Conservation (phyloP, 768 basidiomycete species). For the Tylopilus rubrobrunneus region DNA sequence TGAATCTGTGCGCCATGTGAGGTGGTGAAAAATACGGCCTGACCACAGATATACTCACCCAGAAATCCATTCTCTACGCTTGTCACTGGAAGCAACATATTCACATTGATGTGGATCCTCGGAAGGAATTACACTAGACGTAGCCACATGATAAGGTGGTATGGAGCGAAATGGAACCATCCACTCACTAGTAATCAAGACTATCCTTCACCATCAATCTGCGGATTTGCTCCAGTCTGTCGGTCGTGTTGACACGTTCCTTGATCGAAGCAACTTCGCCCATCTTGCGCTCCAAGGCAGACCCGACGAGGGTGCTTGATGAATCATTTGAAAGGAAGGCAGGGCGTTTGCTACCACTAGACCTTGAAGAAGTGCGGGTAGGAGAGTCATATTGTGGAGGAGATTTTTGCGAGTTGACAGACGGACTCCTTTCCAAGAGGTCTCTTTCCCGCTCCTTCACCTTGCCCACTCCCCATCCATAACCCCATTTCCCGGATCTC, state of each 20-base stretch:
- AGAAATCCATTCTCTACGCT: constrained; percentile 73
- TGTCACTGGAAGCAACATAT: constrained; percentile 73
- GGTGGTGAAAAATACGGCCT: constrained; percentile 12
- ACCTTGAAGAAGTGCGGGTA: constrained; percentile 38
- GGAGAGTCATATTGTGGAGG: constrained; percentile 31
- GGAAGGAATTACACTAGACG: constrained; percentile 63
- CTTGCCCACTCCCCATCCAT: constrained; percentile 66
- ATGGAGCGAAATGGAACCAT: not conserved
- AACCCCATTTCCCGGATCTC: constrained; percentile 60
- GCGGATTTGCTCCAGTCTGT: constrained; percentile 58
- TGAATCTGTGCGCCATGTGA: constrained; percentile 43
- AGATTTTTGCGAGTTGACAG: constrained; percentile 37
- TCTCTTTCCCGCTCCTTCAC: constrained; percentile 43
- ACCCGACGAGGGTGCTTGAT: constrained; percentile 70
- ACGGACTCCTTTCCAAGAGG: constrained; percentile 30
- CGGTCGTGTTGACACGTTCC: constrained; percentile 53
- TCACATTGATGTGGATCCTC: constrained; percentile 85
- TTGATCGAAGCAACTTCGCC: constrained; percentile 55
- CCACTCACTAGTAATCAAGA: constrained; percentile 72
- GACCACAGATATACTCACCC: constrained; percentile 49
- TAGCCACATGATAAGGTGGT: constrained; percentile 4
- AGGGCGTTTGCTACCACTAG: constrained; percentile 39
- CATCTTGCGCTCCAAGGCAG: constrained; percentile 66
- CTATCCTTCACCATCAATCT: constrained; percentile 63
- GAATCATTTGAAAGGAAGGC: constrained; percentile 56